phyloP scores from a whole-genome alignment of 441 rosid genomes.

The Dalechampia spathulata region DNA sequence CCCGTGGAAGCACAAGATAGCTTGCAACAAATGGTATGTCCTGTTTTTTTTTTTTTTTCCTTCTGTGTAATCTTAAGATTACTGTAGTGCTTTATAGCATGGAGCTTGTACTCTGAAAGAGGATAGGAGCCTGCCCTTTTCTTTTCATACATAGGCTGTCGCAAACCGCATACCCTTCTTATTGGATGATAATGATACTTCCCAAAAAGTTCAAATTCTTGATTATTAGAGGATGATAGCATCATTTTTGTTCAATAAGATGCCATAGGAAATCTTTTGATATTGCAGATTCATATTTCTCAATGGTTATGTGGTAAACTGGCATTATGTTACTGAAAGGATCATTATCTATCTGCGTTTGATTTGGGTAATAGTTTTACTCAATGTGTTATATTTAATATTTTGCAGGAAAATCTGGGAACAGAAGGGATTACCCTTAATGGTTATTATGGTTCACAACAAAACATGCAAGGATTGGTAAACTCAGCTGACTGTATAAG shows the following conservation, averaged over 20 bases:
- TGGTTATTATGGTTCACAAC: conserved; percentile 56
- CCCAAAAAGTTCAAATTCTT: too few species aligned
- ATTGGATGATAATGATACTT: too few species aligned
- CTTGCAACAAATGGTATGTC: conserved; percentile 73
- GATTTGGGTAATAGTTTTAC: conserved; percentile 2
- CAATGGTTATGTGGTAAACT: too few species aligned
- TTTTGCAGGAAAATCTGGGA: conserved; percentile 59
- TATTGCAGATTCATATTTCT: too few species aligned
- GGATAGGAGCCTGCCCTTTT: too few species aligned
- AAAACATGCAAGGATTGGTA: conserved; percentile 63
- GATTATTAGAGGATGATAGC: too few species aligned
- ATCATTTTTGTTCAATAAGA: too few species aligned
- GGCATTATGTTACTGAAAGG: neutral
- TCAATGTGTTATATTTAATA: conserved; percentile 11
- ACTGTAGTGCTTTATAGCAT: too few species aligned
- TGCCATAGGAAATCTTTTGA: too few species aligned
- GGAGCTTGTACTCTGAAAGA: too few species aligned
- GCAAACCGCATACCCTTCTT: too few species aligned
- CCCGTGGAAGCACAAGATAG: conserved; percentile 53
- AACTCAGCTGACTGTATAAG: neutral
- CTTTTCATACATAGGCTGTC: neutral
- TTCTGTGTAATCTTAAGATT: neutral
- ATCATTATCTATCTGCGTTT: conserved; percentile 9
- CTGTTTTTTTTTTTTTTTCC: neutral
- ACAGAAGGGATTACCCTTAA: conserved; percentile 54